Evolutionary conservation across 2,329 filamentous ascomycete genomes (phyloP), one percentile per base, ranked within the genome.

Genomic region (Calonectria pteridis): DNA sequence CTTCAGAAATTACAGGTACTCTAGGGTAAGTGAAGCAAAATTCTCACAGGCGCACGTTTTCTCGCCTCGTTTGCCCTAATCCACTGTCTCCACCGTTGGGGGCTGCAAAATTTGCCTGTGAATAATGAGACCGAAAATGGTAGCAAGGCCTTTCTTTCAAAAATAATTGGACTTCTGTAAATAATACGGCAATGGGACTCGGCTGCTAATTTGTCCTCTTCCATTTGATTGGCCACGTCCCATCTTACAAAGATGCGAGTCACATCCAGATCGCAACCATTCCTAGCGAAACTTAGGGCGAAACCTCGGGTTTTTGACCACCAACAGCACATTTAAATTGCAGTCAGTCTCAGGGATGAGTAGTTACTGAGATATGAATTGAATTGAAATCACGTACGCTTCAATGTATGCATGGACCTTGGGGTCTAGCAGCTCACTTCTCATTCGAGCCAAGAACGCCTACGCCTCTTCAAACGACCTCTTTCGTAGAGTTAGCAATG

Each of bases 401-500:
- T 63, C 67, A 40, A 59, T 29, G n/a, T 72, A 74, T 3, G 65
- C 53, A 33, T 74, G 69, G 16, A 74, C 62, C 10, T 63, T 59
- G 0, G 50, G 69, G 49, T 65, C 63, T 26, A 72, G 6, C 3
- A 74, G 40, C 26, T 74, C 69, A 9, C 58, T 72, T 23, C 69
- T 65, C 65, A 74, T 72, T 26, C 46, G 20, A 10, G 46, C 65
- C 16, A 74, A 31, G 33, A 72, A 72, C 31, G 59, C 62, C 46
- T 72, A 69, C n/a, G 69, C 64, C 28, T 69, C 51, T n/a, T 72
- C 63, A 50, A 67, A 72, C 14, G 50, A 28, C 72, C 69, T 66
- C 69, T 72, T 16, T 58, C 23, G 14, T 16, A 1, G 6, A 20
- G 58, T 63, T n/a, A 63, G 35, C n/a, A 6, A 20, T 5, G 14